Conservation (phyloP, 2,329 filamentous ascomycete genomes). For the Sporothrix dimorphospora region DNA sequence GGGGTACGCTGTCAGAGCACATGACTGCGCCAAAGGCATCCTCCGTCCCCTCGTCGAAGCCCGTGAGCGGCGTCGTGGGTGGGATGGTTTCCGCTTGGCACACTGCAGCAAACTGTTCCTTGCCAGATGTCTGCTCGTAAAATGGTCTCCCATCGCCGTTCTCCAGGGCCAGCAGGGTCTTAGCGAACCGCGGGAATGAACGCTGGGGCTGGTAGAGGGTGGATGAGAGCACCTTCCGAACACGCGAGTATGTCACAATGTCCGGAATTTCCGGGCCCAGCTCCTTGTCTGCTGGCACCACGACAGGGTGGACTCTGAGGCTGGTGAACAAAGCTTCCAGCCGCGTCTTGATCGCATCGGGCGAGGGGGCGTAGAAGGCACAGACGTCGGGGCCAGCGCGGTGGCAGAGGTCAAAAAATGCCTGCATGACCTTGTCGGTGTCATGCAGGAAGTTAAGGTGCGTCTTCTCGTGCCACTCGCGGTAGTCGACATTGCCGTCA, state of each 20-base stretch:
- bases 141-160: conserved; percentile 50
- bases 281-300: conserved; percentile 41
- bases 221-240: conserved; percentile 49
- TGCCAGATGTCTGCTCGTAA: conserved; percentile 40
- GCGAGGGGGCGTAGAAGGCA: conserved; percentile 46
- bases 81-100: conserved; percentile 41
- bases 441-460: conserved; percentile 56
- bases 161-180: conserved; percentile 49
- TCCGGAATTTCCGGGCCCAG: conserved; percentile 48
- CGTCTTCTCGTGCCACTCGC: conserved; percentile 54
- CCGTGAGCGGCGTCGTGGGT: conserved; percentile 40
- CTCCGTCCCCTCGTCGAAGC: conserved; percentile 41
- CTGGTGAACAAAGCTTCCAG: conserved; percentile 46
- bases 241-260: conserved; percentile 54
- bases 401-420: conserved; percentile 59
- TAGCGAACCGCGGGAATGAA: conserved; percentile 48
- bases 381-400: conserved; percentile 54
- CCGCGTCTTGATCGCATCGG: conserved; percentile 45
- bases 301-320: conserved; percentile 49
- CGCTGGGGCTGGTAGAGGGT: conserved; percentile 51
- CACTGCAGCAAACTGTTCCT: conserved; percentile 34
- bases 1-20: conserved; percentile 48
- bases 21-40: conserved; percentile 52
- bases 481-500: conserved; percentile 58
- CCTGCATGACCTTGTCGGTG: conserved; percentile 56